Evolutionary conservation across 1,284 basidiomycete species (phyloP).

Genomic region (Ceratobasidium sp.): DNA sequence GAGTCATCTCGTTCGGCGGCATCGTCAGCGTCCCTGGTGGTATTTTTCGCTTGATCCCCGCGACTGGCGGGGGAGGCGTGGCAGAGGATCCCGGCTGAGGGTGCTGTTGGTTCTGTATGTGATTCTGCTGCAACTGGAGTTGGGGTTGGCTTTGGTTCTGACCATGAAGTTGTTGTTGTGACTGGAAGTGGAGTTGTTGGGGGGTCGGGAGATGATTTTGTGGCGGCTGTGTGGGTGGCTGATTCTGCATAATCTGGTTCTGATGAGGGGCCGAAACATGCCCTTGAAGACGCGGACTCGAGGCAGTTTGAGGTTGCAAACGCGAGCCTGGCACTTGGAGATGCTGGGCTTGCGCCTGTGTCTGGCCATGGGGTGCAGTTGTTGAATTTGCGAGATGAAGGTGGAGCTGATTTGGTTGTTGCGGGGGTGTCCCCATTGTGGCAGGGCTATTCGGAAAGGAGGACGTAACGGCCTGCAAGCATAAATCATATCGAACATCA

Average conservation of each 20-base stretch:
- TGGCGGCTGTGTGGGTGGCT: too few relatives aligned
- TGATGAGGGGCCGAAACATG: too few relatives aligned
- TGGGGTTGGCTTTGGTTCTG: slow-evolving; percentile 24
- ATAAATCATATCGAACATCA: not conserved
- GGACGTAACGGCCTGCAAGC: not conserved
- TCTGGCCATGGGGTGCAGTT: not conserved
- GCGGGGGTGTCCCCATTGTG: slow-evolving; percentile 33
- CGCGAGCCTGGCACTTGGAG: not conserved
- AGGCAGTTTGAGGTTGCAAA: slow-evolving; percentile 4
- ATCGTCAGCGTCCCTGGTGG: slow-evolving; percentile 31
- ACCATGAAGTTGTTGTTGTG: slow-evolving; percentile 32
- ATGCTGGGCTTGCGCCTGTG: slow-evolving; percentile 2
- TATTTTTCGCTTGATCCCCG: slow-evolving; percentile 38
- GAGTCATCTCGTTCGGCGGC: slow-evolving; percentile 26
- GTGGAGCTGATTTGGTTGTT: slow-evolving; percentile 3
- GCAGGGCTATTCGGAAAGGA: slow-evolving; percentile 43
- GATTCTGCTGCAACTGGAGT: slow-evolving; percentile 20
- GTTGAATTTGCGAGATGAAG: not conserved
- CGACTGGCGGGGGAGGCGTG: slow-evolving; percentile 35
- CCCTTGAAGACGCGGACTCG: not conserved
- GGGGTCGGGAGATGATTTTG: too few relatives aligned
- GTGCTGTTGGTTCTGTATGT: slow-evolving; percentile 4
- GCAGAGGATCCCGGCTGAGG: slow-evolving; percentile 29
- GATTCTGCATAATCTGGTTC: too few relatives aligned
- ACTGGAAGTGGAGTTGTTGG: slow-evolving; percentile 19